Evolutionary conservation across 2,329 filamentous ascomycete genomes (phyloP), one percentile per base, ranked within the genome.

Genomic region (Torrubiella hemipterigena): DNA sequence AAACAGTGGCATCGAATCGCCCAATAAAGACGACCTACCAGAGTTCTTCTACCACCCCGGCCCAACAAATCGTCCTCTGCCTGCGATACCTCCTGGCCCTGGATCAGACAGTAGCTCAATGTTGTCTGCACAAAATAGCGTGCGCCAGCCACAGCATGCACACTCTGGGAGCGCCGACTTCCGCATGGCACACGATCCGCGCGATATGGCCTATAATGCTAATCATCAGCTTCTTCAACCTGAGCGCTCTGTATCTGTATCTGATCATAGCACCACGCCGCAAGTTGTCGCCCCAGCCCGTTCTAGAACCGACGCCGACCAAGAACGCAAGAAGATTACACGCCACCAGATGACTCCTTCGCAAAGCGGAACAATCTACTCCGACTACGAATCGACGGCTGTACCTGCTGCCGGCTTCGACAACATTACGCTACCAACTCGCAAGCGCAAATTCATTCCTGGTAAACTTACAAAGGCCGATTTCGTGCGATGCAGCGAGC

Each of bases 11-110:
- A 77, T 73, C 42, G 77, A 83, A 22, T 82, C 77, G 17, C 76
- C 78, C 2, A 57, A 61, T 21, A 73, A 73, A 40, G 77, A 81
- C 26, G 84, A 86, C 34, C 83, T 85, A 38, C 82, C 81, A 13
- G 91, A 94, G 45, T 77, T 96, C 49, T 94, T 94, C 51, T 98
- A 93, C 52, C 86, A 96, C 46, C 87, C 87, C 13, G 84, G 84
- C 23, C 74, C 86, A 49, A 61, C 72, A 39, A 63, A 45, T 64
- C 75, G 60, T 57, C 86, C 56, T 55, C 79, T 63, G 48, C 82
- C 61, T 42, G 72, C 72, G 7, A 58, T 78, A 3, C 74, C 73
- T 5, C 63, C 71, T 25, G 71, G 66, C 7, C 63, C 71, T 27
- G 71, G 66, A 7, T 77, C 75, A 3, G 83, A 84, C 36, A 65